Percentiles rank a stretch among this genome's conserved stretches.
phyloP scores from a whole-genome alignment of 129 eudicot genomes.

The Ambrosia trifida region DNA sequence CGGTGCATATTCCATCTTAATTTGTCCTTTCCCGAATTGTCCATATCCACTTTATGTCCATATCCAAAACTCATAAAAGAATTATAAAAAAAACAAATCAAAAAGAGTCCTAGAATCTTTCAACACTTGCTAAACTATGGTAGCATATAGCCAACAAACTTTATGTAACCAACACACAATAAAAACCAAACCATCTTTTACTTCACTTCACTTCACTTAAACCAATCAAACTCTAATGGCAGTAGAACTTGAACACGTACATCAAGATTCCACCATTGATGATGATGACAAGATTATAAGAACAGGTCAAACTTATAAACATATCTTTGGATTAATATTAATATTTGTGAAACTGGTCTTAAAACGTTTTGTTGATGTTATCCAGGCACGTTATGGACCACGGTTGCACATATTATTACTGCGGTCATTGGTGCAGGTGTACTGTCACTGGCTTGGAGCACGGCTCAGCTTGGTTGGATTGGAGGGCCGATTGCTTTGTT shows the following conservation, averaged over 20 bases:
- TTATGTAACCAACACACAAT: neutral
- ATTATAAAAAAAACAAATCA: slow-evolving; percentile 4
- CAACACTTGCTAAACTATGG: slow-evolving; percentile 8
- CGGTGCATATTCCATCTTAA: neutral
- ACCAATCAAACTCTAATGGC: slow-evolving; percentile 13
- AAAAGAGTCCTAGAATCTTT: slow-evolving; percentile 22
- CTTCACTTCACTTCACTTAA: neutral
- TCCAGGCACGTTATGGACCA: slow-evolving; percentile 57
- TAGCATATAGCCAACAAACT: slow-evolving; percentile 3
- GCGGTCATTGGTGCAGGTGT: slow-evolving; percentile 76
- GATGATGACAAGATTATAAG: slow-evolving; percentile 33
- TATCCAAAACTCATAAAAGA: neutral
- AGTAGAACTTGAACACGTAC: slow-evolving; percentile 15
- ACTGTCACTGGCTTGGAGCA: slow-evolving; percentile 69
- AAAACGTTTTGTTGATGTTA: neutral
- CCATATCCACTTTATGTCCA: neutral
- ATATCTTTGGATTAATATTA: neutral
- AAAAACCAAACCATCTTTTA: neutral
- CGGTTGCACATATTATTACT: slow-evolving; percentile 58
- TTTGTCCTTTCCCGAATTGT: neutral
- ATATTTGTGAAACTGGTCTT: neutral
- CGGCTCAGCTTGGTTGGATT: slow-evolving; percentile 68
- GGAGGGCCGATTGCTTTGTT: slow-evolving; percentile 50
- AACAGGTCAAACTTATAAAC: slow-evolving; percentile 18
- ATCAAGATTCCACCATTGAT: neutral